Percentiles rank a stretch among this genome's conserved stretches.
phyloP scores from a whole-genome alignment of 2,329 filamentous ascomycete genomes.

The Seiridium unicorne region DNA sequence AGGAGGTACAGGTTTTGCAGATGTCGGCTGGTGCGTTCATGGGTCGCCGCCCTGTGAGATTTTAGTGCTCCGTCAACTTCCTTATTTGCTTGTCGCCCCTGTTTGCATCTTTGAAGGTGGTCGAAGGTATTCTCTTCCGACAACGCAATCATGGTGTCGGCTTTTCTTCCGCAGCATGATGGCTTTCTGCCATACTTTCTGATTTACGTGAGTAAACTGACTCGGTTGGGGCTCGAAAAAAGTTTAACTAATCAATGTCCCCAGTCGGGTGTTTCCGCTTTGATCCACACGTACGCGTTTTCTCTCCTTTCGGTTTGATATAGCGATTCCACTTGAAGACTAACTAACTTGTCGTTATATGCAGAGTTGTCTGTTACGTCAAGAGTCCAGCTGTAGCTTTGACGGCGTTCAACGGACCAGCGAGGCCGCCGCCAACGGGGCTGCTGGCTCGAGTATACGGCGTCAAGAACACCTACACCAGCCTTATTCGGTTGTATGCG shows the following conservation, averaged over 20 bases:
- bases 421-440: slow-evolving; percentile 19
- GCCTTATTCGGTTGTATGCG: slow-evolving; percentile 29
- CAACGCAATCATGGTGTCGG: not conserved
- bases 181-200: slow-evolving; percentile 29
- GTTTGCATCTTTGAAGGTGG: not conserved
- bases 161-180: slow-evolving; percentile 4
- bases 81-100: no score
- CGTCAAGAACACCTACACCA: slow-evolving; percentile 33
- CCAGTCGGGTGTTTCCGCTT: slow-evolving; percentile 1
- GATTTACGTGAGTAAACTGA: slow-evolving; percentile 18
- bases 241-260: not conserved
- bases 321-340: not conserved
- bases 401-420: slow-evolving; percentile 26
- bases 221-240: no score
- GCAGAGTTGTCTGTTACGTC: slow-evolving; percentile 24
- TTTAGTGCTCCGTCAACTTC: no score
- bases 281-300: not conserved
- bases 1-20: no score
- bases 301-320: slow-evolving; percentile 10
- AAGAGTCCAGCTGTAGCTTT: slow-evolving; percentile 15
- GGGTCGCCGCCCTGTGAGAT: no score
- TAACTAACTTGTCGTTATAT: not conserved
- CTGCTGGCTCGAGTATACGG: slow-evolving; percentile 33
- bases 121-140: not conserved
- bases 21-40: no score